Base-by-base conservation (phyloP, 306 rosid genomes). In the Vicia faba region DNA sequence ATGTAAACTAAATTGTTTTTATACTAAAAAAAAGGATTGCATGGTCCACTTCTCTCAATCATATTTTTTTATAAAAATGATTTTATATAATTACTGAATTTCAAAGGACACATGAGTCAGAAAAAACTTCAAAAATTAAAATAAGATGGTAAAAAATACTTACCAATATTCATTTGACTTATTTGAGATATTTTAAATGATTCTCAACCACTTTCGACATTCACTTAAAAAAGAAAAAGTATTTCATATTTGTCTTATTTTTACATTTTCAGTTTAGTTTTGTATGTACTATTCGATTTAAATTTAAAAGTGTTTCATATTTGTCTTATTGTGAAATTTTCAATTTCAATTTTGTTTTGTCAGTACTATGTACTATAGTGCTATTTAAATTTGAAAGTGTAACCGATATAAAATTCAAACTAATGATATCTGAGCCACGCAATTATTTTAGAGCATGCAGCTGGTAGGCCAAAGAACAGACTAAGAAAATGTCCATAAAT, bases 391-490 rank as follows among this genome's bases (percentile, higher is more conserved):
- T 72, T 51, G 48, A 40, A 33, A 44, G 19, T 56, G 25, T 43
- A 54, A 65, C 38, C 23, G 20, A 33, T 63, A 8, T 0, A 13
- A 20, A 11, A 65, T 55, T 31, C 25, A 57, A 53, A 68, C 61
- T 31, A 61, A 61, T 1, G 46, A 31, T n/a, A 33, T 33, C 38
- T 14, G 2, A 18, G 68, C 5, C 55, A 13, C 49, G 57, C 7
- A 78, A 50, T 59, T 25, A 54, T 16, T 72, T 67, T 54, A 72
- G 55, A 61, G 31, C 45, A 43, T 45, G 68, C 31, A 41, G 26
- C n/a, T 31, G 53, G 36, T 18, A 51, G 25, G 51, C 48, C 40
- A 16, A 57, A 38, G 33, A 58, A 20, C 7, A 33, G 14, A 16
- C 35, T 28, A 57, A 70, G 41, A 40, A 7, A 9, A 20, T 33